Evolutionary conservation across 108 stramenopile genomes (phyloP).

Genomic region (Stephanodiscus triporus): DNA sequence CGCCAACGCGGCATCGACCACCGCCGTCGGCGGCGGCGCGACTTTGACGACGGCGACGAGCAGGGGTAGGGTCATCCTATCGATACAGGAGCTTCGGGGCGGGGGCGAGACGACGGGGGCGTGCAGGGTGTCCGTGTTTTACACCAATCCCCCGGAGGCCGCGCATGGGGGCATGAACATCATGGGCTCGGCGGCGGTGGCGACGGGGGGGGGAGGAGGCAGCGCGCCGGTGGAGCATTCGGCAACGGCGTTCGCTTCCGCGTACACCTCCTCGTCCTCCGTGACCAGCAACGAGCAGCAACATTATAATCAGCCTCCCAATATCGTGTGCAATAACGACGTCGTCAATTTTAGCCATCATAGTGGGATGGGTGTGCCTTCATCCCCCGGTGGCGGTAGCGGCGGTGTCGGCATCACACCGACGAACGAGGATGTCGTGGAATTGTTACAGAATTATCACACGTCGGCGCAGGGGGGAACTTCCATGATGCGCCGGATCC

Average conservation of each 20-base stretch:
- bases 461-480: slow-evolving; percentile 16
- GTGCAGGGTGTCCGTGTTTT: slow-evolving; percentile 40
- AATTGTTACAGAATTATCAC: slow-evolving; percentile 17
- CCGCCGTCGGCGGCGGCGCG: slow-evolving; percentile 6
- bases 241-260: slow-evolving; percentile 20
- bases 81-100: slow-evolving; percentile 23
- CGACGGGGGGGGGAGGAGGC: neutral
- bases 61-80: slow-evolving; percentile 33
- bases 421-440: slow-evolving; percentile 9
- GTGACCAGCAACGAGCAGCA: neutral
- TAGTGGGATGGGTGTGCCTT: neutral
- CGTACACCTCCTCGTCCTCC: slow-evolving; percentile 11
- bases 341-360: neutral
- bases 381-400: neutral
- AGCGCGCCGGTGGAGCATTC: slow-evolving; percentile 2
- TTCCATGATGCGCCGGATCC: slow-evolving; percentile 35
- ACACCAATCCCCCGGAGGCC: slow-evolving; percentile 42
- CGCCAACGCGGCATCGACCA: slow-evolving; percentile 28
- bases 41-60: neutral
- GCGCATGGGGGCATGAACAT: slow-evolving; percentile 2
- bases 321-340: neutral
- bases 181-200: neutral
- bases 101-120: slow-evolving; percentile 16
- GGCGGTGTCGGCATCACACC: slow-evolving; percentile 7
- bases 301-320: neutral